Evolutionary conservation across 345 rosid species (phyloP).

Genomic region (Triadica sebifera): DNA sequence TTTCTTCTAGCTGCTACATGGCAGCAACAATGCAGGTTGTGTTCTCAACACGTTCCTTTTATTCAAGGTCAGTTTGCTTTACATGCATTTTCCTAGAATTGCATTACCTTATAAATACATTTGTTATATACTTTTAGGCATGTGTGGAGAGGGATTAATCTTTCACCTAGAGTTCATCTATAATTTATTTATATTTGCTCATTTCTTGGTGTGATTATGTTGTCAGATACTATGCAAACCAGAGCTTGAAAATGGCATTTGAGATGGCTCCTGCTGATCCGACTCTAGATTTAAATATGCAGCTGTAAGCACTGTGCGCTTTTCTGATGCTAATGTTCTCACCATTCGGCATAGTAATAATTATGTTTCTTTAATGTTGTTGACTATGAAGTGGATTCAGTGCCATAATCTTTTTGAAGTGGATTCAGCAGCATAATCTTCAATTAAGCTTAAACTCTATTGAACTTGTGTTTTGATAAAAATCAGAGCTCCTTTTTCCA

Average conservation of each 20-base stretch:
- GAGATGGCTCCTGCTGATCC: constrained; percentile 95
- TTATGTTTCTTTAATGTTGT: neutral
- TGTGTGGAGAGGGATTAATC: neutral
- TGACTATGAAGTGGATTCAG: neutral
- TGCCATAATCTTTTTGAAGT: neutral
- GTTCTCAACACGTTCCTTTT: constrained; percentile 72
- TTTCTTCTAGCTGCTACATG: constrained; percentile 85
- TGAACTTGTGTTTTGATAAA: neutral
- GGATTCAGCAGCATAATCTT: neutral
- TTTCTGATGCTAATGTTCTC: neutral
- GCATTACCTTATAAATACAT: neutral
- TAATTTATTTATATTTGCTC: constrained; percentile 16
- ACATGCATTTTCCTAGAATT: constrained; percentile 9
- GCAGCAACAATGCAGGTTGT: constrained; percentile 97
- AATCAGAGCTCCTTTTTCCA: neutral
- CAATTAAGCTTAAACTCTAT: constrained; percentile 1
- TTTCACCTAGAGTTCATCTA: neutral
- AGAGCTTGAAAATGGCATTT: constrained; percentile 72
- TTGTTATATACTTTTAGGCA: neutral
- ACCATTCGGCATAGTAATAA: neutral
- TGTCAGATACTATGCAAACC: constrained; percentile 63
- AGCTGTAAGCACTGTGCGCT: constrained; percentile 60
- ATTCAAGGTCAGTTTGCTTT: constrained; percentile 49
- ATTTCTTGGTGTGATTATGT: constrained; percentile 20
- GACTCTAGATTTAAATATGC: constrained; percentile 91